Percentiles rank a stretch among this genome's conserved stretches.
Conservation (phyloP, 441 rosid genomes). For the Rhodomyrtus psidioides region DNA sequence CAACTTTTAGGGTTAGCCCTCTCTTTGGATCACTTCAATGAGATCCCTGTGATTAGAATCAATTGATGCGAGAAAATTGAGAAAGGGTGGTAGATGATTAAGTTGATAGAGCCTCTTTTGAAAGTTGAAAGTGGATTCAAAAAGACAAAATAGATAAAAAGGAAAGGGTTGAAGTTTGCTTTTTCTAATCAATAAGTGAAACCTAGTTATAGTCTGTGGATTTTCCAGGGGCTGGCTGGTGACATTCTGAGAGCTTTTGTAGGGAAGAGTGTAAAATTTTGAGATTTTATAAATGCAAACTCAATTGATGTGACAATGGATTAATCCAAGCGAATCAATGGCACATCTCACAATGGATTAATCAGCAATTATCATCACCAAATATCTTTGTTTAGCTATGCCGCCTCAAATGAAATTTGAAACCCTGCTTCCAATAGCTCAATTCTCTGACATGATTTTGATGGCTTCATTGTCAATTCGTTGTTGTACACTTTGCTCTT, state of each 20-base stretch:
- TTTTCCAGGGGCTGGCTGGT: background rate
- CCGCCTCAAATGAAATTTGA: background rate
- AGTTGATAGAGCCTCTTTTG: no score
- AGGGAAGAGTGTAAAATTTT: background rate
- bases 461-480: background rate
- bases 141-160: no score
- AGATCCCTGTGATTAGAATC: background rate
- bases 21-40: background rate
- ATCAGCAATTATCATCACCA: background rate
- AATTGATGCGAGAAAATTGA: background rate
- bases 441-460: background rate
- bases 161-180: no score
- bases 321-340: background rate
- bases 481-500: background rate
- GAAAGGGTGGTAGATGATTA: background rate
- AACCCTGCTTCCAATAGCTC: background rate
- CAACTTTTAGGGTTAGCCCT: background rate
- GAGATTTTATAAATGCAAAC: background rate
- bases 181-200: background rate
- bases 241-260: background rate
- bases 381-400: background rate
- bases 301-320: no score
- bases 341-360: background rate
- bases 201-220: background rate
- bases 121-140: no score